These are phyloP conservation scores for Diaporthe citri DNA, from an alignment of 2,329 filamentous ascomycete species.

Conservation along the genomic window DNA sequence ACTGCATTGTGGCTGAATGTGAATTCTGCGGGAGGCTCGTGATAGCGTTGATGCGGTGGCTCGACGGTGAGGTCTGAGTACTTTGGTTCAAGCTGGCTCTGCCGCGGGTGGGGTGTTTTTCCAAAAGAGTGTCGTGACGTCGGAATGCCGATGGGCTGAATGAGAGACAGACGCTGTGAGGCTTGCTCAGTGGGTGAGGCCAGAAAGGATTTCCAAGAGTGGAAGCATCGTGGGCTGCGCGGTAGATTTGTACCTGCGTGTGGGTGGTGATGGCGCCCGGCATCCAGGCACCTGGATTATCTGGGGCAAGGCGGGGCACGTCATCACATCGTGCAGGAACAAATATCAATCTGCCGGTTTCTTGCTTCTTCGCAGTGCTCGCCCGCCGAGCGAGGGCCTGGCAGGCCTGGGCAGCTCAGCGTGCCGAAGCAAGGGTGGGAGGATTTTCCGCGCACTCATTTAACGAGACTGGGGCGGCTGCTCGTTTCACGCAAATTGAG, in stretches of 20 bases:
- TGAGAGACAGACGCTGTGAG: conserved; percentile 34
- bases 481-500: conserved; percentile 34
- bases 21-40: conserved; percentile 15
- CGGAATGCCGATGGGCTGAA: conserved; percentile 31
- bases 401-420: conserved; percentile 1
- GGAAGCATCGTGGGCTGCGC: conserved; percentile 7
- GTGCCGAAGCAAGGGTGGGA: conserved; percentile 28
- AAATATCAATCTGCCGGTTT: conserved; percentile 15
- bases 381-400: conserved; percentile 9
- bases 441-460: conserved; percentile 28
- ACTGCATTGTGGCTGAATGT: conserved; percentile 34
- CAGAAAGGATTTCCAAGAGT: neutral
- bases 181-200: conserved; percentile 33
- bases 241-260: conserved; percentile 29
- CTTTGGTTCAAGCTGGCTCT: conserved; percentile 32
- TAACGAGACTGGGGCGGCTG: conserved; percentile 23
- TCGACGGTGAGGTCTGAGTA: conserved; percentile 5
- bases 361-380: conserved; percentile 15
- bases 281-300: conserved; percentile 19
- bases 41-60: neutral
- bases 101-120: conserved; percentile 20
- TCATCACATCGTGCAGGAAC: conserved; percentile 18
- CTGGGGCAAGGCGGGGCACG: conserved; percentile 27
- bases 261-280: conserved; percentile 6
- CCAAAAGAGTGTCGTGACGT: conserved; percentile 38